These are phyloP conservation scores for Phytophthora tubulina DNA, from an alignment of 352 stramenopile genomes.

Conservation along the genomic window DNA sequence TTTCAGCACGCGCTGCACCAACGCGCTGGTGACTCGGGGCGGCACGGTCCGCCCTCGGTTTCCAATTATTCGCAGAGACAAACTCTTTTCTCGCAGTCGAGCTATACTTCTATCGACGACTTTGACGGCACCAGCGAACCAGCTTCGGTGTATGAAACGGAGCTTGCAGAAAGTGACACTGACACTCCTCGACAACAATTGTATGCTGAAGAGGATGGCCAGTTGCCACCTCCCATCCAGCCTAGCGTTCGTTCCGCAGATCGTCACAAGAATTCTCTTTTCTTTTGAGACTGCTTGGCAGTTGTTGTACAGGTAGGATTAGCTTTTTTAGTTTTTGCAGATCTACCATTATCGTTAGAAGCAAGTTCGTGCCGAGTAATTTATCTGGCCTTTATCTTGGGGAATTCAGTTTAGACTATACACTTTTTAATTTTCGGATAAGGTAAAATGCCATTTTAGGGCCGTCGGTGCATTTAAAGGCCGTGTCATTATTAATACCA, in stretches of 20 bases:
- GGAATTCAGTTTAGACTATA: too few species aligned
- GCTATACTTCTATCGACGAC: conserved; percentile 46
- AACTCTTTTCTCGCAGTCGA: conserved; percentile 57
- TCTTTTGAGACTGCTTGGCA: conserved; percentile 15
- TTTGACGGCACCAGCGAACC: conserved; percentile 42
- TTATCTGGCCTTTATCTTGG: too few species aligned
- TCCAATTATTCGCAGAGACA: conserved; percentile 53
- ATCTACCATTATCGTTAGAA: neutral
- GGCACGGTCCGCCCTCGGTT: conserved; percentile 18
- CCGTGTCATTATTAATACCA: too few species aligned
- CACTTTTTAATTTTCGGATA: too few species aligned
- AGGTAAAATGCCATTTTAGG: too few species aligned
- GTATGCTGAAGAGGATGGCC: neutral
- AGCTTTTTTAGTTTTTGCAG: neutral
- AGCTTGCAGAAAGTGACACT: conserved; percentile 19
- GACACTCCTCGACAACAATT: conserved; percentile 10
- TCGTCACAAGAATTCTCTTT: conserved; percentile 18
- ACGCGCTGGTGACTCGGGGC: neutral
- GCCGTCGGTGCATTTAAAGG: too few species aligned
- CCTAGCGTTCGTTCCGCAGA: conserved; percentile 27
- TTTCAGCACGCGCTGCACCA: conserved; percentile 54
- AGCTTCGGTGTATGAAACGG: conserved; percentile 27
- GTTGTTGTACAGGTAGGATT: too few species aligned
- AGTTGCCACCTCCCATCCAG: conserved; percentile 29
- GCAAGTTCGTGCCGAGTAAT: too few species aligned